phyloP scores from a whole-genome alignment of 345 rosid species.

The Psidium guajava region DNA sequence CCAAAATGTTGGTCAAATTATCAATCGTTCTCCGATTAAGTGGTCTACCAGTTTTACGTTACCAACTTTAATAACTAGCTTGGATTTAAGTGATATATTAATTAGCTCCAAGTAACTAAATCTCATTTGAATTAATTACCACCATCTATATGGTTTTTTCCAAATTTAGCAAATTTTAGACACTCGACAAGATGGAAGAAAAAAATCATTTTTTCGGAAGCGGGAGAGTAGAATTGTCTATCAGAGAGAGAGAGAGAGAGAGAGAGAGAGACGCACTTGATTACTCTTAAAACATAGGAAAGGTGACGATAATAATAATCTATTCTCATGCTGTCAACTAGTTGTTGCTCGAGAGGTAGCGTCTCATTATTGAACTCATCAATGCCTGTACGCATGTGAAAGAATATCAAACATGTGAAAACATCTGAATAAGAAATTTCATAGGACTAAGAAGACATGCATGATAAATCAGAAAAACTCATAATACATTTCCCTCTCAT shows the following conservation, averaged over 20 bases:
- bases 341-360: slow-evolving; percentile 16
- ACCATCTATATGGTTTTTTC: not conserved
- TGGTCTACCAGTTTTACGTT: not conserved
- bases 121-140: not conserved
- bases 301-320: slow-evolving; percentile 21
- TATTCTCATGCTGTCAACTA: slow-evolving; percentile 21
- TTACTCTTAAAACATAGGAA: slow-evolving; percentile 12
- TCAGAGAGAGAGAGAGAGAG: not conserved
- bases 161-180: not conserved
- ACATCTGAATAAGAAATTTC: not conserved
- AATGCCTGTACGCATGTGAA: slow-evolving; percentile 7
- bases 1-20: not conserved
- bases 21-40: not conserved
- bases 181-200: not conserved
- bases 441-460: not conserved
- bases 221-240: not conserved
- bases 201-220: not conserved
- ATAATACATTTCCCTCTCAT: not conserved
- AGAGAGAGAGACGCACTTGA: slow-evolving; percentile 9
- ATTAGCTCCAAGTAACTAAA: not conserved
- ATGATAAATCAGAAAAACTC: not conserved
- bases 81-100: not conserved
- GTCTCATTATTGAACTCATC: slow-evolving; percentile 18
- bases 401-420: not conserved
- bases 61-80: not conserved